Conservation (phyloP, 306 rosid genomes). For the Malus sieversii region DNA sequence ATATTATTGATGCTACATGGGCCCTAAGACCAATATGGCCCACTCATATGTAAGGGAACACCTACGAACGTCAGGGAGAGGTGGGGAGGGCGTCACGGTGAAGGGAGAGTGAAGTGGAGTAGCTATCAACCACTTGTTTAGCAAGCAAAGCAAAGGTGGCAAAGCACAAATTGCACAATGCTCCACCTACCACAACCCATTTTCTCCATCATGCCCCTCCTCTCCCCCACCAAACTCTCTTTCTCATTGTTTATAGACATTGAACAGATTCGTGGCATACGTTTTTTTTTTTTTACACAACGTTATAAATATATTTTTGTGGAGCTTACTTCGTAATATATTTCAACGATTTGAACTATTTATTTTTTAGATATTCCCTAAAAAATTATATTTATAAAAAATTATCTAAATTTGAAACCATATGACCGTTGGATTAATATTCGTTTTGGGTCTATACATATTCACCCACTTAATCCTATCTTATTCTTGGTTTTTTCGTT, state of each 20-base stretch:
- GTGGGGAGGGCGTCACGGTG: conserved; percentile 10
- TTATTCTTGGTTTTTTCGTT: neutral
- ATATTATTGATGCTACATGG: neutral
- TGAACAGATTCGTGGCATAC: no score
- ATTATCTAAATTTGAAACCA: no score
- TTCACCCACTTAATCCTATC: neutral
- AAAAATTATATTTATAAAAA: no score
- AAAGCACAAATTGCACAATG: conserved; percentile 15
- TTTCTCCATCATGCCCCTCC: neutral
- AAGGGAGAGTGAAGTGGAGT: neutral
- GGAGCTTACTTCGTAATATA: no score
- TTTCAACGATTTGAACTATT: no score
- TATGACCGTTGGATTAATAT: no score
- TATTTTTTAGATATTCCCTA: no score
- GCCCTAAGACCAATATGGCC: neutral
- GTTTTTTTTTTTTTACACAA: no score
- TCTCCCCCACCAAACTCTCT: conserved; percentile 45
- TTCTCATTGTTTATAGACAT: neutral
- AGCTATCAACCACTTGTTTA: conserved; percentile 8
- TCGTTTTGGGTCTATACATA: neutral
- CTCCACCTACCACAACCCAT: conserved; percentile 39
- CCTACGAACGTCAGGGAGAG: conserved; percentile 5
- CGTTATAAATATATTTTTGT: no score
- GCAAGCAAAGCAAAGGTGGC: neutral
- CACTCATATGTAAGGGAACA: neutral